phyloP scores from a whole-genome alignment of 2,329 filamentous ascomycete genomes.

The Furcasterigmium furcatum region DNA sequence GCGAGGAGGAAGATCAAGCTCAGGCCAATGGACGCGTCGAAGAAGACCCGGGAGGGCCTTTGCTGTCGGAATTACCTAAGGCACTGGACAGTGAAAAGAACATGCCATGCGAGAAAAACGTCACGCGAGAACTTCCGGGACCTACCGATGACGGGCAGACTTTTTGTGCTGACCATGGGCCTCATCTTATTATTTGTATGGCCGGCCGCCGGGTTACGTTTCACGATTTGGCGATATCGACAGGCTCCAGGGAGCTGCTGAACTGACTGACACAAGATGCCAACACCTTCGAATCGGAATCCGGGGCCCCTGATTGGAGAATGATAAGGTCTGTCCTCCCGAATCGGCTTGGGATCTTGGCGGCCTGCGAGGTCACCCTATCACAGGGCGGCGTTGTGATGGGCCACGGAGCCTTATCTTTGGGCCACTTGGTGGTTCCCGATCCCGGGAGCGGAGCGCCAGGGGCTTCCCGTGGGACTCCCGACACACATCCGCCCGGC shows the following conservation, averaged over 20 bases:
- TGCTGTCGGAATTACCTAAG: no score
- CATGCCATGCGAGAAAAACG: no score
- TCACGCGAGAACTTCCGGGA: no score
- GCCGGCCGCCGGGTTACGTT: neutral
- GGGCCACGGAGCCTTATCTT: neutral
- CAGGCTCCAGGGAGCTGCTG: neutral
- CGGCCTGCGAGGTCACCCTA: neutral
- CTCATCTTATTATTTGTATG: no score
- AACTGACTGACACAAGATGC: neutral
- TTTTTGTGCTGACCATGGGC: no score
- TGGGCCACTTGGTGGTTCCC: no score
- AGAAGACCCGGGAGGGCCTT: no score
- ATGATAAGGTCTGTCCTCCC: conserved; percentile 7
- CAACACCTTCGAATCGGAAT: neutral
- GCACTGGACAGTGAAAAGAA: no score
- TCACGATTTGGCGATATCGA: neutral
- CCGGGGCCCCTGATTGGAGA: conserved; percentile 20
- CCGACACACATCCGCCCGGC: neutral
- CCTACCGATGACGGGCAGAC: no score
- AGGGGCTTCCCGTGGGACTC: conserved; percentile 3
- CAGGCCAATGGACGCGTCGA: no score
- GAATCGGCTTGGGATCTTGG: conserved; percentile 9
- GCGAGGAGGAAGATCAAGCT: no score
- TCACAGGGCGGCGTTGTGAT: neutral
- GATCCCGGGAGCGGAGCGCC: neutral